These are phyloP conservation scores for Radiomyces spectabilis DNA, from an alignment of 192 early-diverging fungal species.

Conservation along the genomic window DNA sequence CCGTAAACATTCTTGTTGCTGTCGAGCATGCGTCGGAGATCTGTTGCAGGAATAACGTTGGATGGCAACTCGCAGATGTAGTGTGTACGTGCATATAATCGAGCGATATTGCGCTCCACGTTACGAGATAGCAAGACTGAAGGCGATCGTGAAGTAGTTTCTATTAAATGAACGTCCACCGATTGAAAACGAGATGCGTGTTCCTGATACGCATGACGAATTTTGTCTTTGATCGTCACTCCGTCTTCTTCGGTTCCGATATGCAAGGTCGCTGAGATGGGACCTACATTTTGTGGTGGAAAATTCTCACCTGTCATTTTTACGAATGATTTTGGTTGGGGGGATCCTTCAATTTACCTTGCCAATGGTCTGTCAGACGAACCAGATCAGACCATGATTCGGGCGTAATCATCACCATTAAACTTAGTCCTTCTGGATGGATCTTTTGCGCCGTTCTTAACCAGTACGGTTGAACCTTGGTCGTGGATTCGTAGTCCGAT, in stretches of 20 bases:
- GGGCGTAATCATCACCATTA: constrained; percentile 36
- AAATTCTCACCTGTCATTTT: too few species aligned
- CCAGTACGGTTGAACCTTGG: constrained; percentile 24
- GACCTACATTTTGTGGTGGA: constrained; percentile 24
- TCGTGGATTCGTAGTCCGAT: constrained; percentile 9
- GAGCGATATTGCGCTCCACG: constrained; percentile 44
- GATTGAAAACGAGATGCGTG: constrained; percentile 4
- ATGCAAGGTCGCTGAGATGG: constrained; percentile 47
- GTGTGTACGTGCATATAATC: constrained; percentile 45
- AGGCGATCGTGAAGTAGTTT: background rate
- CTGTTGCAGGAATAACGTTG: constrained; percentile 32
- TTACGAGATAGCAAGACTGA: constrained; percentile 28
- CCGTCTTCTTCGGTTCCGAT: constrained; percentile 13
- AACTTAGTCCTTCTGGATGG: constrained; percentile 34
- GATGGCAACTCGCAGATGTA: constrained; percentile 35
- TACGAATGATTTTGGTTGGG: too few species aligned
- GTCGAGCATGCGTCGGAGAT: constrained; percentile 21
- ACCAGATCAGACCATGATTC: constrained; percentile 36
- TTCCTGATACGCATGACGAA: background rate
- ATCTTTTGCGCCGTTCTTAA: constrained; percentile 24
- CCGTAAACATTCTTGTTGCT: constrained; percentile 27
- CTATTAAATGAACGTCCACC: constrained; percentile 42
- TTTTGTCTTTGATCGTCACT: constrained; percentile 1
- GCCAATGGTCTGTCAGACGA: constrained; percentile 37
- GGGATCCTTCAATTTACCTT: too few species aligned